phyloP scores from a whole-genome alignment of 1,284 basidiomycete species.

The Cryptococcus sp. region DNA sequence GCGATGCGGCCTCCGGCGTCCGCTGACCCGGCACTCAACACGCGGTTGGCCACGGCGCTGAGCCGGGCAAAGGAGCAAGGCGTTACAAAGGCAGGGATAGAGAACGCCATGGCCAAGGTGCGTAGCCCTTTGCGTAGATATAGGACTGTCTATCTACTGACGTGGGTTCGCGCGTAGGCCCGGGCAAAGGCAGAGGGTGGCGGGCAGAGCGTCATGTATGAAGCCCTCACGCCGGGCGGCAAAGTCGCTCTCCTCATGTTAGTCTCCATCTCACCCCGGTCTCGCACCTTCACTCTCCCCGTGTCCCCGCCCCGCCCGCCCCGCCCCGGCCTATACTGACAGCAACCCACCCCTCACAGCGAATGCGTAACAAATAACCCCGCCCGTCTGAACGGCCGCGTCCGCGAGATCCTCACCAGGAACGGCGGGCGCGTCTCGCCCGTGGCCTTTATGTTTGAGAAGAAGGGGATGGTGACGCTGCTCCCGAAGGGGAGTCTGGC shows the following conservation, averaged over 20 bases:
- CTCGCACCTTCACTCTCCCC: no score
- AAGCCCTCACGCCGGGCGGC: conserved; percentile 64
- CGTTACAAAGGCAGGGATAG: conserved; percentile 73
- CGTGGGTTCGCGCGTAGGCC: conserved; percentile 17
- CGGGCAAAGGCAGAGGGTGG: conserved; percentile 31
- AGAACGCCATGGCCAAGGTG: conserved; percentile 66
- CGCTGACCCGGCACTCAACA: conserved; percentile 62
- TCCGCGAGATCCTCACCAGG: conserved; percentile 61
- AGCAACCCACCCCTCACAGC: conserved; percentile 48
- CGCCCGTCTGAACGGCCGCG: conserved; percentile 63
- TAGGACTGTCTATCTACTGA: neutral
- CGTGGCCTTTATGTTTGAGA: conserved; percentile 72
- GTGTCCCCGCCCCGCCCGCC: no score
- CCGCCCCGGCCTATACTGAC: neutral
- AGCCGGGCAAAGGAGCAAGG: conserved; percentile 63
- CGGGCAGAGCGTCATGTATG: conserved; percentile 57
- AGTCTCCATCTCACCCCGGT: conserved; percentile 45
- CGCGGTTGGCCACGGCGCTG: conserved; percentile 60
- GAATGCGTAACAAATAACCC: conserved; percentile 73
- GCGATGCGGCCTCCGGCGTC: conserved; percentile 67
- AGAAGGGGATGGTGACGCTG: conserved; percentile 64
- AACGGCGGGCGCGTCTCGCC: conserved; percentile 66
- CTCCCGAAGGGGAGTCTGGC: conserved; percentile 5
- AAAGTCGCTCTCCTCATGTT: conserved; percentile 72
- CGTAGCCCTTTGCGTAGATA: conserved; percentile 10